Evolutionary conservation across 1,284 basidiomycete species (phyloP).

Genomic region (Ustilago vetiveriae): DNA sequence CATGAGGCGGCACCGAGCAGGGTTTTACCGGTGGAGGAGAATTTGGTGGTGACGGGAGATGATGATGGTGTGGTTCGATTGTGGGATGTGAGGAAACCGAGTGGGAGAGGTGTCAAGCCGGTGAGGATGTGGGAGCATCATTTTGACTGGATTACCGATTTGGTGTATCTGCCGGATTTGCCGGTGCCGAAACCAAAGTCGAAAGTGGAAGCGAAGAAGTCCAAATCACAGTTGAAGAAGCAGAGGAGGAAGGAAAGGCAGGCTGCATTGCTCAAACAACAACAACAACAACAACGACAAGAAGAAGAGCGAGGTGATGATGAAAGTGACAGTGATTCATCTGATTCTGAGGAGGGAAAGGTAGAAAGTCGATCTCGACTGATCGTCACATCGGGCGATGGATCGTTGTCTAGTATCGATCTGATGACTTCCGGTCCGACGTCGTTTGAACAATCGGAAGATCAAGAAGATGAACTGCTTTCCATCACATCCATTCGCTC

Average conservation of each 20-base stretch:
- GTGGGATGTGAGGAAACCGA: constrained; percentile 81
- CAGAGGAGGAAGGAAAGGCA: constrained; percentile 10
- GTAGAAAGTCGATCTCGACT: constrained; percentile 40
- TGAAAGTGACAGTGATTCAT: neutral
- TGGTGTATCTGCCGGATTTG: constrained; percentile 73
- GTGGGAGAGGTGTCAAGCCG: constrained; percentile 14
- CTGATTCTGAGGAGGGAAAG: neutral
- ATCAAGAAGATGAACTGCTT: constrained; percentile 94
- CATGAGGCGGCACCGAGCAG: constrained; percentile 75
- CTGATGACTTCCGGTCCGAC: constrained; percentile 57
- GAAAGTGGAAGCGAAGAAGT: constrained; percentile 29
- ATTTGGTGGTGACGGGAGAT: constrained; percentile 84
- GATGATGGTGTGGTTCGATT: constrained; percentile 93
- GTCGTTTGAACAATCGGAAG: constrained; percentile 82
- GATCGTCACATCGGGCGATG: constrained; percentile 76
- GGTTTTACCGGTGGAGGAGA: constrained; percentile 81
- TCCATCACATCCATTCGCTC: constrained; percentile 85
- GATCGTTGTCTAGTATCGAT: constrained; percentile 88
- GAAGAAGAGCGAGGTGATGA: constrained; percentile 5
- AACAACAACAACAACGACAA: neutral
- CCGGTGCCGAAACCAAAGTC: constrained; percentile 29
- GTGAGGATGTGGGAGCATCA: constrained; percentile 83
- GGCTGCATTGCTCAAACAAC: constrained; percentile 4
- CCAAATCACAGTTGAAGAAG: constrained; percentile 22
- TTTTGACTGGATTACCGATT: constrained; percentile 94